phyloP scores from a whole-genome alignment of 179 eudicot genomes.

The Pouteria campechiana region DNA sequence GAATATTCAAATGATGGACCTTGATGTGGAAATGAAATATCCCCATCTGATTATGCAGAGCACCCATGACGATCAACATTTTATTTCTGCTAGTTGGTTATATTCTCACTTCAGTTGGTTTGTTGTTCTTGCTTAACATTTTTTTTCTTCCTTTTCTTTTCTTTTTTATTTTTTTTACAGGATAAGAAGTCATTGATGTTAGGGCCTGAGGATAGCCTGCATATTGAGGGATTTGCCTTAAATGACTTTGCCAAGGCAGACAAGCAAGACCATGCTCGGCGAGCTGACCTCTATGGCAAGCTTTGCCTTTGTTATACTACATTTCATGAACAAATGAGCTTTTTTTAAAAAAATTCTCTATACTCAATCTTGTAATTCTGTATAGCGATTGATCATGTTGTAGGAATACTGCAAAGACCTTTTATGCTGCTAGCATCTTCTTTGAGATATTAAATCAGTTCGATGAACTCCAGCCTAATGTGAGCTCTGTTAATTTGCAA shows the following conservation, averaged over 20 bases:
- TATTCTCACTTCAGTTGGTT: no score
- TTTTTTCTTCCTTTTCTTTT: no score
- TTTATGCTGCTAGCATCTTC: slow-evolving; percentile 92
- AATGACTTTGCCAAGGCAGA: slow-evolving; percentile 90
- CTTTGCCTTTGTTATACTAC: not conserved
- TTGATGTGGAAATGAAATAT: no score
- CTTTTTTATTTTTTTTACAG: slow-evolving; percentile 40
- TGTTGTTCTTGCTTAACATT: no score
- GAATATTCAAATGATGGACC: no score
- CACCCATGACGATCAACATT: no score
- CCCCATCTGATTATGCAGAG: no score
- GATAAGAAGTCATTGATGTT: slow-evolving; percentile 72
- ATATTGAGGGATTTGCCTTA: slow-evolving; percentile 87
- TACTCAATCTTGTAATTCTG: not conserved
- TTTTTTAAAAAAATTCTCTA: slow-evolving; percentile 1
- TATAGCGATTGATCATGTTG: slow-evolving; percentile 5
- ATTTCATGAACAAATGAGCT: not conserved
- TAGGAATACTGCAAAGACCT: slow-evolving; percentile 91
- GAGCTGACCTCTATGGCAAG: slow-evolving; percentile 64
- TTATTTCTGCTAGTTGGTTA: no score
- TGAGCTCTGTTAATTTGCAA: no score
- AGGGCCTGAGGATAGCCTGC: slow-evolving; percentile 79
- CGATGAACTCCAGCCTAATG: slow-evolving; percentile 64
- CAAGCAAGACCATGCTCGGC: slow-evolving; percentile 95
- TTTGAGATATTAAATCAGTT: slow-evolving; percentile 87